Percentiles rank a stretch among this genome's conserved stretches.
phyloP scores from a whole-genome alignment of 1,284 basidiomycete species.

The Ceratobasidium sp. region DNA sequence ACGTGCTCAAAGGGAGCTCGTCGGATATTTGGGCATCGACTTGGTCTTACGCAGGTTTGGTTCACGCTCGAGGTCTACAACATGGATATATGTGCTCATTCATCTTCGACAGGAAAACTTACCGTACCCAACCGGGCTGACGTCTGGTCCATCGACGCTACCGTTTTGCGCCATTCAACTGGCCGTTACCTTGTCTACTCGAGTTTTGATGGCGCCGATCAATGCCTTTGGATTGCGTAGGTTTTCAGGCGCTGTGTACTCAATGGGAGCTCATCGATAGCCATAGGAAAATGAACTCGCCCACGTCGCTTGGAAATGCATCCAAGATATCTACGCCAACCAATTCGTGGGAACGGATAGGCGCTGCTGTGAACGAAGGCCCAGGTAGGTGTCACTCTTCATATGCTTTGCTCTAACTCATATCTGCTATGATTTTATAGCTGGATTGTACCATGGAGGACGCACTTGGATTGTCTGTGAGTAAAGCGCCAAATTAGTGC shows the following conservation, averaged over 20 bases:
- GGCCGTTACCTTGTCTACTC: conserved; percentile 60
- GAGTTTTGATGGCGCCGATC: conserved; percentile 58
- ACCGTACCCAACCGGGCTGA: conserved; percentile 57
- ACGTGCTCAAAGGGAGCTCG: conserved; percentile 60
- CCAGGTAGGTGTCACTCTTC: conserved; percentile 40
- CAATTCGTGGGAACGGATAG: conserved; percentile 46
- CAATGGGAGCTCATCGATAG: conserved; percentile 39
- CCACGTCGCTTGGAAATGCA: conserved; percentile 59
- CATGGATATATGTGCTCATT: background rate
- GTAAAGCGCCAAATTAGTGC: background rate
- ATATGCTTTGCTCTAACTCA: background rate
- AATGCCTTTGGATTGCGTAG: conserved; percentile 60
- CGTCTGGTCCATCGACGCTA: conserved; percentile 61
- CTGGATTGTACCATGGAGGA: conserved; percentile 36
- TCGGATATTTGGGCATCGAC: conserved; percentile 59
- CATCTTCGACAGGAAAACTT: conserved; percentile 44
- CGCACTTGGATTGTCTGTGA: conserved; percentile 46
- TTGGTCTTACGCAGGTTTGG: conserved; percentile 34
- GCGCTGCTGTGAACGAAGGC: conserved; percentile 41
- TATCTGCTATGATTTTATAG: background rate
- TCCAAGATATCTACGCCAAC: conserved; percentile 60
- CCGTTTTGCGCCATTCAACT: conserved; percentile 55
- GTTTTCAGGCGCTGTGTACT: conserved; percentile 9
- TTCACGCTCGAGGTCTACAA: background rate
- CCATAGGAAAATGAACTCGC: conserved; percentile 56